Evolutionary conservation across 257 asterid species (phyloP).

Genomic region (Capsicum rhomboideum): DNA sequence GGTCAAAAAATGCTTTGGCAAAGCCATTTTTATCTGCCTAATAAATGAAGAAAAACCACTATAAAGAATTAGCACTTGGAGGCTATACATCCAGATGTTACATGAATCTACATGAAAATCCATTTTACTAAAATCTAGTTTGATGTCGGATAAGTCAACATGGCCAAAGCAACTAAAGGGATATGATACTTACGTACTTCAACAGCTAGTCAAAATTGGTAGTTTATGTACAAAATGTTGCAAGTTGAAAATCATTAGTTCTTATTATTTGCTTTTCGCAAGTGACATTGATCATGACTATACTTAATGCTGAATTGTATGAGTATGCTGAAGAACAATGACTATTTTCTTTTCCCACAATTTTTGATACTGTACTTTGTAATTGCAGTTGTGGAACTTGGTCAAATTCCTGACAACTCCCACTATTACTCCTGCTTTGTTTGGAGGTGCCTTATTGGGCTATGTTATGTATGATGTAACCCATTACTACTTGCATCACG

Average conservation of each 20-base stretch:
- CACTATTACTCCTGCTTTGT: slow-evolving; percentile 37
- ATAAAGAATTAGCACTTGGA: neutral
- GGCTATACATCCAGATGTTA: neutral
- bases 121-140: neutral
- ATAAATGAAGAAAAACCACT: neutral
- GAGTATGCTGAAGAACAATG: neutral
- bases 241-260: neutral
- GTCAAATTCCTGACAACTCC: slow-evolving; percentile 40
- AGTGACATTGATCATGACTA: neutral
- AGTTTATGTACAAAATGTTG: neutral
- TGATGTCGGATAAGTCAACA: neutral
- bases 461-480: slow-evolving; percentile 72
- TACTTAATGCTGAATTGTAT: neutral
- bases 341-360: neutral
- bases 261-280: neutral
- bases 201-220: neutral
- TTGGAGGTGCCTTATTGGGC: slow-evolving; percentile 69
- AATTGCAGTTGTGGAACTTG: slow-evolving; percentile 46
- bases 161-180: neutral
- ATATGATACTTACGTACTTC: neutral
- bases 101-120: neutral
- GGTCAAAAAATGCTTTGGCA: neutral
- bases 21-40: neutral
- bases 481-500: slow-evolving; percentile 76
- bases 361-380: neutral